These are phyloP conservation scores for Rubia tinctorum DNA, from an alignment of 305 asterid species.

Conservation along the genomic window DNA sequence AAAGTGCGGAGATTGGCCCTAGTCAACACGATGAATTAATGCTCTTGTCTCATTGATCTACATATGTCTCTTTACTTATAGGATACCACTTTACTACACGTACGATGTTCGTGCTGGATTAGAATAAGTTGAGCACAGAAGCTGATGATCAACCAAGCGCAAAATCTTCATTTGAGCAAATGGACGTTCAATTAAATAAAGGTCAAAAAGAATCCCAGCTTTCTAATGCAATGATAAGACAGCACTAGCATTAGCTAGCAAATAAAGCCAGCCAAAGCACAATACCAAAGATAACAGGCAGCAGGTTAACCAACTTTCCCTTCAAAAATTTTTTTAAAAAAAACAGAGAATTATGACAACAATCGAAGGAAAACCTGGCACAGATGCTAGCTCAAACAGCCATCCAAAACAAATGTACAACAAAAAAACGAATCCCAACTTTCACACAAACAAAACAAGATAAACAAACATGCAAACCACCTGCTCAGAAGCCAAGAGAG, in stretches of 20 bases:
- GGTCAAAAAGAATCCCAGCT: not conserved
- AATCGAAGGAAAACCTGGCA: constrained; percentile 13
- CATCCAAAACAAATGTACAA: not conserved
- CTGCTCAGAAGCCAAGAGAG: constrained; percentile 16
- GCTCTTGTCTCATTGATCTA: not conserved
- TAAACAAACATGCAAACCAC: constrained; percentile 2
- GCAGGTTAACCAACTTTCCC: not conserved
- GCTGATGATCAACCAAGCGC: not conserved
- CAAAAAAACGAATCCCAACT: not conserved
- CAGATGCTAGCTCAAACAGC: not conserved
- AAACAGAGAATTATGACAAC: not conserved
- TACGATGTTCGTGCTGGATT: not conserved
- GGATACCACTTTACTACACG: constrained; percentile 2
- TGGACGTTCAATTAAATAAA: not conserved
- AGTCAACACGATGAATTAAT: not conserved
- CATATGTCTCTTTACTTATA: not conserved
- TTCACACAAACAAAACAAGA: not conserved
- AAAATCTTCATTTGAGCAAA: not conserved
- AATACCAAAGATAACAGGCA: not conserved
- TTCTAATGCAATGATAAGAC: not conserved
- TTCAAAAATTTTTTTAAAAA: not conserved
- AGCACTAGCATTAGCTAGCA: not conserved
- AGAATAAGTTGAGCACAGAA: not conserved
- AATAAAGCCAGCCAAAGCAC: not conserved
- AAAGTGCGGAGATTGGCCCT: not conserved